Evolutionary conservation across 2,329 filamentous ascomycete genomes (phyloP).

Genomic region (Hymenoscyphus infarciens): DNA sequence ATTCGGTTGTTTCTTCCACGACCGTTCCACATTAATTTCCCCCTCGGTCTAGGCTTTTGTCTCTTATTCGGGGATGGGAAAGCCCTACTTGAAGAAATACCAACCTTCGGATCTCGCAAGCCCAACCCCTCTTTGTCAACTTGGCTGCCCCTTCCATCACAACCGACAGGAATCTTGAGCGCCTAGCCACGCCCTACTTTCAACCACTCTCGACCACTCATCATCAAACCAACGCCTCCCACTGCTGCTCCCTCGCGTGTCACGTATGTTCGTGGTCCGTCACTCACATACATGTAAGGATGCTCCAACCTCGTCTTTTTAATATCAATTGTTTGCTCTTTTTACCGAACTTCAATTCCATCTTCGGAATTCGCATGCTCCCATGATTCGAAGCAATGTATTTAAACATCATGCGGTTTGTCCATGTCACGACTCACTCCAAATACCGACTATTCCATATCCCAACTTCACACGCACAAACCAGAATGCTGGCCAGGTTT

Average conservation of each 20-base stretch:
- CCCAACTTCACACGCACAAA: not conserved
- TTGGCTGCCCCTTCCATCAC: not conserved
- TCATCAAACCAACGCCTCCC: not conserved
- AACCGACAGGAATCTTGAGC: not conserved
- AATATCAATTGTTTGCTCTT: constrained; percentile 1
- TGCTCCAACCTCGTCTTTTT: not conserved
- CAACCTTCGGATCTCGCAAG: not conserved
- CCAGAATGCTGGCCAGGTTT: not conserved
- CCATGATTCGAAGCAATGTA: not conserved
- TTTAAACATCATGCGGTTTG: not conserved
- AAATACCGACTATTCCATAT: not conserved
- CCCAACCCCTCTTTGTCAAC: not conserved
- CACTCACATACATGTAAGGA: constrained; percentile 4
- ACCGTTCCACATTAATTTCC: too few species aligned
- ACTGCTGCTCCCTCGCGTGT: not conserved
- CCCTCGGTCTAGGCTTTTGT: too few species aligned
- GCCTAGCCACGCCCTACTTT: constrained; percentile 1
- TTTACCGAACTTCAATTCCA: not conserved
- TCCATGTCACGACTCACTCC: not conserved
- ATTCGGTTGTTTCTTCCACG: too few species aligned
- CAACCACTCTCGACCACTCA: not conserved
- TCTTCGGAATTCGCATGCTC: not conserved
- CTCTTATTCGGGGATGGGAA: too few species aligned
- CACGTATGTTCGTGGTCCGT: constrained; percentile 10
- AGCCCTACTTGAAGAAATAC: not conserved